Evolutionary conservation across 225 moss, liverwort and hornwort genomes (phyloP).

Genomic region (Bryoerythrophyllum caledonicum): DNA sequence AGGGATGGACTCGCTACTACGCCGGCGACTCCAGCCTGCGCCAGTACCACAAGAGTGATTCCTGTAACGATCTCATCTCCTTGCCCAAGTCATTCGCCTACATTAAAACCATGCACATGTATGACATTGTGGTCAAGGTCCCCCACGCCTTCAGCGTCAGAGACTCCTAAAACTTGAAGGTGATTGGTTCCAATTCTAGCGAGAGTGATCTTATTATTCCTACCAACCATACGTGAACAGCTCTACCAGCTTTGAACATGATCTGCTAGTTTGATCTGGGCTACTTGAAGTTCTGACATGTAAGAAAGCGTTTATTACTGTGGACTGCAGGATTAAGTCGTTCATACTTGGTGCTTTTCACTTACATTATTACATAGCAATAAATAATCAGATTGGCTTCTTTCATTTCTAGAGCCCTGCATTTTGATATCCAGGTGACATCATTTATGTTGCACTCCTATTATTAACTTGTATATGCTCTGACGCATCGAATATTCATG

Average conservation of each 20-base stretch:
- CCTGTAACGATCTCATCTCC: slow-evolving; percentile 52
- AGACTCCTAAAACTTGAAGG: slow-evolving; percentile 30
- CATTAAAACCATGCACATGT: slow-evolving; percentile 63
- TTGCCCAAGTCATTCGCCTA: slow-evolving; percentile 48
- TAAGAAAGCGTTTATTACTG: not conserved
- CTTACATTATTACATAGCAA: not conserved
- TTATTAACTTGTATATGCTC: not conserved
- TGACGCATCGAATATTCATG: not conserved
- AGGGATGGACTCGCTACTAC: slow-evolving; percentile 51
- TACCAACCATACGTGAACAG: not conserved
- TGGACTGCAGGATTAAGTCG: not conserved
- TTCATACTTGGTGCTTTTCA: not conserved
- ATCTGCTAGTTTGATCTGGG: not conserved
- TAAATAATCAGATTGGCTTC: not conserved
- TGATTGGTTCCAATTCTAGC: not conserved
- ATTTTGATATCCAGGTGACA: not conserved
- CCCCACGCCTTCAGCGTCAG: slow-evolving; percentile 48
- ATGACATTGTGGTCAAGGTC: slow-evolving; percentile 63
- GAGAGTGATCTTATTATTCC: not conserved
- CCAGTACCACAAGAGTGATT: slow-evolving; percentile 60
- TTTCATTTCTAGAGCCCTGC: not conserved
- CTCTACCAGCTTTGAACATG: not conserved
- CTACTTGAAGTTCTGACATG: not conserved
- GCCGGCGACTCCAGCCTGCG: slow-evolving; percentile 36
- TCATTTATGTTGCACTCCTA: not conserved